These are phyloP conservation scores for Claviceps quebecensis DNA, from an alignment of 2,329 filamentous ascomycete genomes.

Conservation along the genomic window DNA sequence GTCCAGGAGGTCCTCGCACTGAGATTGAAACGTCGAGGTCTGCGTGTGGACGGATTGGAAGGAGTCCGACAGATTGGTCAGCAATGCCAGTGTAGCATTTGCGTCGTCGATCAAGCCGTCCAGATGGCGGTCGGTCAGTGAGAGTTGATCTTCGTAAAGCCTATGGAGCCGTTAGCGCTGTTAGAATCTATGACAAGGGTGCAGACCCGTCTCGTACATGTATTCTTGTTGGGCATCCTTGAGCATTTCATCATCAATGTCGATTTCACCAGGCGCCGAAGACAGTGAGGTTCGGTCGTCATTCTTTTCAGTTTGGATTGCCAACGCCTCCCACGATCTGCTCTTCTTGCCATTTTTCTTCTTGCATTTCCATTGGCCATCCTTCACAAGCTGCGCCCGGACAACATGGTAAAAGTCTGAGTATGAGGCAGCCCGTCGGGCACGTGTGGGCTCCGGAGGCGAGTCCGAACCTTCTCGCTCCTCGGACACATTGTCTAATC, in stretches of 20 bases:
- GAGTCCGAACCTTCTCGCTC: slow-evolving; percentile 39
- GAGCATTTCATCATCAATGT: slow-evolving; percentile 53
- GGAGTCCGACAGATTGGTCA: slow-evolving; percentile 68
- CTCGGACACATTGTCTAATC: slow-evolving; percentile 45
- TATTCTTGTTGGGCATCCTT: slow-evolving; percentile 79
- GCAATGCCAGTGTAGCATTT: slow-evolving; percentile 56
- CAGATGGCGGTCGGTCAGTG: slow-evolving; percentile 68
- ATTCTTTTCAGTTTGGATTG: slow-evolving; percentile 5
- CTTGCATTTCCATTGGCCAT: slow-evolving; percentile 25
- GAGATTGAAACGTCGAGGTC: slow-evolving; percentile 82
- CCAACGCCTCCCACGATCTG: slow-evolving; percentile 37
- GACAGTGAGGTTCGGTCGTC: slow-evolving; percentile 13
- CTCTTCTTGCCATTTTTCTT: slow-evolving; percentile 23
- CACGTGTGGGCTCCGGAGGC: slow-evolving; percentile 52
- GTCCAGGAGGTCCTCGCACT: slow-evolving; percentile 74
- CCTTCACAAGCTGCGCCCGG: slow-evolving; percentile 40
- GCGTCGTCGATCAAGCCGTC: slow-evolving; percentile 67
- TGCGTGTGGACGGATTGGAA: slow-evolving; percentile 81
- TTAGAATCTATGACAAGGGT: not conserved
- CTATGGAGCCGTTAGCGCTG: slow-evolving; percentile 27
- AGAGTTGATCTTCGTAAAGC: slow-evolving; percentile 67
- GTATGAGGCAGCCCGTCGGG: slow-evolving; percentile 57
- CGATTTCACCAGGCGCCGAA: slow-evolving; percentile 10
- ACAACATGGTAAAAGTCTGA: slow-evolving; percentile 60
- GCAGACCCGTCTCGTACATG: slow-evolving; percentile 39